Percentiles rank a stretch among this genome's conserved stretches.
Evolutionary conservation across 1,284 basidiomycete species (phyloP).

Genomic region (Takashimella tepidaria): DNA sequence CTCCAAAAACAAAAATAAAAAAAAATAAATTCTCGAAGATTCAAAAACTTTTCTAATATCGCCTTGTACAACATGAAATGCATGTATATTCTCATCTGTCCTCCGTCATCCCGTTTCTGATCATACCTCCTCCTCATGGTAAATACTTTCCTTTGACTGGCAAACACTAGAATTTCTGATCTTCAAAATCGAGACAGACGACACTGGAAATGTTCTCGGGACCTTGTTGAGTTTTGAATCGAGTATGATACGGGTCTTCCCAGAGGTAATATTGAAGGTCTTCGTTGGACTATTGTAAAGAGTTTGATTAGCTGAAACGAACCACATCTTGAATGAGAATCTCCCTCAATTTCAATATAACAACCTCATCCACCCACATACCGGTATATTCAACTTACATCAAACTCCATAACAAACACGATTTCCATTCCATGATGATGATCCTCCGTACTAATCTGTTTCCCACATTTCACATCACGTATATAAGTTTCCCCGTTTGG

Average conservation of each 20-base stretch:
- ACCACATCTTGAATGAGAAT: background rate
- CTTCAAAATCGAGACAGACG: background rate
- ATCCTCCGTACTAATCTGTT: conserved; percentile 35
- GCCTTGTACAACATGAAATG: too few relatives aligned
- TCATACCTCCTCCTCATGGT: too few relatives aligned
- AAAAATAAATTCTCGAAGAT: too few relatives aligned
- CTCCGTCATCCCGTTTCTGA: too few relatives aligned
- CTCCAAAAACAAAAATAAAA: too few relatives aligned
- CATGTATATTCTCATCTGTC: too few relatives aligned
- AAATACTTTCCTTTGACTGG: too few relatives aligned
- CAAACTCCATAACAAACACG: conserved; percentile 40
- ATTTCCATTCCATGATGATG: conserved; percentile 32
- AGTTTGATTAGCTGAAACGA: background rate
- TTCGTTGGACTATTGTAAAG: background rate
- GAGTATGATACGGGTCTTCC: conserved; percentile 1
- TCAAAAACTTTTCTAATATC: too few relatives aligned
- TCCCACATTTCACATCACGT: conserved; percentile 28
- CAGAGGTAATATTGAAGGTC: conserved; percentile 3
- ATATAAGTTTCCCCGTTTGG: conserved; percentile 30
- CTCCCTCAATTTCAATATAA: too few relatives aligned
- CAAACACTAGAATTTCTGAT: background rate
- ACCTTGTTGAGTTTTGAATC: conserved; percentile 3
- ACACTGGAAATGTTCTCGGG: background rate
- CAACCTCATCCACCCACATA: too few relatives aligned
- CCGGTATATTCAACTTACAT: too few relatives aligned